phyloP scores from a whole-genome alignment of 345 rosid genomes.

The Citrus hindsii region DNA sequence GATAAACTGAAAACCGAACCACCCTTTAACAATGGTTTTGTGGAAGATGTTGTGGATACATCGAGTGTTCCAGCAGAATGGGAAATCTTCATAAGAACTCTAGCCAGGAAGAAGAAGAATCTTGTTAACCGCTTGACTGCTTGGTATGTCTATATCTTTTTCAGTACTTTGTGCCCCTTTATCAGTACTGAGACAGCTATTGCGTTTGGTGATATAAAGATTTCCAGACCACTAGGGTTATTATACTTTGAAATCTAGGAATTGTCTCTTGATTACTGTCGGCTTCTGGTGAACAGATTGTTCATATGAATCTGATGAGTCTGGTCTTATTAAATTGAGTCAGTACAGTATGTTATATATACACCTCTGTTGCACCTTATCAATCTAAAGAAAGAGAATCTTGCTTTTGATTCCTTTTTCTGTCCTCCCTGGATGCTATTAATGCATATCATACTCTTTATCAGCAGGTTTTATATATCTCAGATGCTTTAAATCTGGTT shows the following conservation, averaged over 20 bases:
- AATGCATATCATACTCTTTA: neutral
- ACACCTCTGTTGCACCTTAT: neutral
- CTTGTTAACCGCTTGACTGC: slow-evolving; percentile 47
- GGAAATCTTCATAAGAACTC: slow-evolving; percentile 49
- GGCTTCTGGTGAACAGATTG: neutral
- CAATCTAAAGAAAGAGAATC: neutral
- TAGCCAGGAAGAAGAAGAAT: slow-evolving; percentile 51
- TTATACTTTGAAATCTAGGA: neutral
- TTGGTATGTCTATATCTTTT: slow-evolving; percentile 42
- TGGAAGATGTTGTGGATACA: slow-evolving; percentile 23
- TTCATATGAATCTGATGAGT: neutral
- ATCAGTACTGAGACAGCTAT: neutral
- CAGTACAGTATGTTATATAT: neutral
- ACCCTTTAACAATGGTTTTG: slow-evolving; percentile 18
- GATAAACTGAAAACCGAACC: slow-evolving; percentile 24
- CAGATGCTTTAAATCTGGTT: neutral
- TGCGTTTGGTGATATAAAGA: neutral
- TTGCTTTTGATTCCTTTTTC: slow-evolving; percentile 1
- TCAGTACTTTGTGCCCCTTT: neutral
- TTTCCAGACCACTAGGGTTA: neutral
- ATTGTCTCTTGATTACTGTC: neutral
- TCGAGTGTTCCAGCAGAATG: slow-evolving; percentile 63
- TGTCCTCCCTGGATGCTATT: neutral
- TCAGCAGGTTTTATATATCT: neutral
- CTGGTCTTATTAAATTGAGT: neutral